Conservation (phyloP, 495 filamentous ascomycete species). For the Aspergillus mulundensis region DNA sequence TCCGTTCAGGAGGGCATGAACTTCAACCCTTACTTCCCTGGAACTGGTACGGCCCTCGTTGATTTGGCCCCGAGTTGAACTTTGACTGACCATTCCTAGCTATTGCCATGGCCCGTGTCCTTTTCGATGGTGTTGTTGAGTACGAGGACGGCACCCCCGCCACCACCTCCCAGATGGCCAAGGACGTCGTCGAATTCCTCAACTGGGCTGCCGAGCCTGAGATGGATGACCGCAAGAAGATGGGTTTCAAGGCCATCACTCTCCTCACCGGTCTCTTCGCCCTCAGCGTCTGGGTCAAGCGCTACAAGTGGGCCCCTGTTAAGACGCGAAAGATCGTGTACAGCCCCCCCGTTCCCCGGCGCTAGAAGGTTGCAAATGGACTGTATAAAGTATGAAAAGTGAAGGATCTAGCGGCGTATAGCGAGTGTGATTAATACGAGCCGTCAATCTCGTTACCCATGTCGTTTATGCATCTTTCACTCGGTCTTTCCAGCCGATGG, state of each 20-base stretch:
- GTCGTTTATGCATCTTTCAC: conserved; percentile 25
- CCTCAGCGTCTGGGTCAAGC: conserved; percentile 95
- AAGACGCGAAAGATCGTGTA: conserved; percentile 94
- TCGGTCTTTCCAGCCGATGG: conserved; percentile 33
- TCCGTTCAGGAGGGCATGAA: conserved; percentile 80
- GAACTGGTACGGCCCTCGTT: conserved; percentile 59
- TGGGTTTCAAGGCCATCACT: conserved; percentile 91
- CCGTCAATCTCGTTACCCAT: conserved; percentile 26
- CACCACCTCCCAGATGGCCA: conserved; percentile 97
- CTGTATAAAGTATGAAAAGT: conserved; percentile 36
- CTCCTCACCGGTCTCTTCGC: conserved; percentile 75
- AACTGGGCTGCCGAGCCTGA: conserved; percentile 99
- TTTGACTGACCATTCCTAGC: conserved; percentile 36
- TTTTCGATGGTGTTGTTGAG: conserved; percentile 96
- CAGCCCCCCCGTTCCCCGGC: conserved; percentile 61
- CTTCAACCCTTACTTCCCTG: conserved; percentile 99
- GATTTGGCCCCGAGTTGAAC: neutral
- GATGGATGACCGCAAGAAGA: conserved; percentile 98
- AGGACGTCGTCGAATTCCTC: conserved; percentile 97
- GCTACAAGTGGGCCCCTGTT: conserved; percentile 94
- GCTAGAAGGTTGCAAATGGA: conserved; percentile 31
- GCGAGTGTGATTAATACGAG: conserved; percentile 28
- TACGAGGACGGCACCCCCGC: conserved; percentile 97
- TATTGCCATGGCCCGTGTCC: conserved; percentile 97
- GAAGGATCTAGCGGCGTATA: conserved; percentile 27